Conservation (phyloP, 768 basidiomycete genomes). For the Trametes sanguinea region DNA sequence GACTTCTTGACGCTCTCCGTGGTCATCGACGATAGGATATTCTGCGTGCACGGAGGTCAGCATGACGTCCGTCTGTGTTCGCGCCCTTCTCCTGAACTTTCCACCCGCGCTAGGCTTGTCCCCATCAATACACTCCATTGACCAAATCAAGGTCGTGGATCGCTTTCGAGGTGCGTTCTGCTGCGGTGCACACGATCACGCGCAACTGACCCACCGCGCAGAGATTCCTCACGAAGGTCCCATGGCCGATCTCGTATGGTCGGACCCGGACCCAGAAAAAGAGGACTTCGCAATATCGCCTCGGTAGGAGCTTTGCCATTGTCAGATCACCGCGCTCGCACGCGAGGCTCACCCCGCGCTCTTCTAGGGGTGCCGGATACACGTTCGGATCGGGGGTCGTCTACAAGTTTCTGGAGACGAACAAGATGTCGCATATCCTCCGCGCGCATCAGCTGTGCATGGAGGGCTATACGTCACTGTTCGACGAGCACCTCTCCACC, state of each 20-base stretch:
- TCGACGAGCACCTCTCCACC: conserved; percentile 92
- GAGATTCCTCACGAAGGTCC: conserved; percentile 99
- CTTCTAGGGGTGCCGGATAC: conserved; percentile 89
- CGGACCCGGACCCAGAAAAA: conserved; percentile 98
- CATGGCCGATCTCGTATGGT: conserved; percentile 99
- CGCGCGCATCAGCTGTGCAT: conserved; percentile 99
- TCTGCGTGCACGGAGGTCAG: conserved; percentile 97
- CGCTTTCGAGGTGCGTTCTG: conserved; percentile 80
- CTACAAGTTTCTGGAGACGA: conserved; percentile 94
- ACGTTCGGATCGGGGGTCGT: conserved; percentile 98
- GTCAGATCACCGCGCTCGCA: background rate
- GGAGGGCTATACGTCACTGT: conserved; percentile 98
- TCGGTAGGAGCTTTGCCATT: conserved; percentile 54
- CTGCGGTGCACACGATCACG: conserved; percentile 3
- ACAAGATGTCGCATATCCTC: conserved; percentile 95
- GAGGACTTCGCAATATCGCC: conserved; percentile 99
- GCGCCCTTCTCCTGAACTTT: conserved; percentile 4
- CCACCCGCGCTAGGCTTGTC: conserved; percentile 67
- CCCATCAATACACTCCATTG: conserved; percentile 97
- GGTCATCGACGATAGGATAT: conserved; percentile 98
- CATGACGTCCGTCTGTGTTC: conserved; percentile 15
- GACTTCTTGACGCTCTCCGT: conserved; percentile 97
- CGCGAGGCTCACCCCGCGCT: background rate
- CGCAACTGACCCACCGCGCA: conserved; percentile 36
- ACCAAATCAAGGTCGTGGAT: conserved; percentile 99